Conservation (phyloP, 768 basidiomycete species). For the Postia placenta region DNA sequence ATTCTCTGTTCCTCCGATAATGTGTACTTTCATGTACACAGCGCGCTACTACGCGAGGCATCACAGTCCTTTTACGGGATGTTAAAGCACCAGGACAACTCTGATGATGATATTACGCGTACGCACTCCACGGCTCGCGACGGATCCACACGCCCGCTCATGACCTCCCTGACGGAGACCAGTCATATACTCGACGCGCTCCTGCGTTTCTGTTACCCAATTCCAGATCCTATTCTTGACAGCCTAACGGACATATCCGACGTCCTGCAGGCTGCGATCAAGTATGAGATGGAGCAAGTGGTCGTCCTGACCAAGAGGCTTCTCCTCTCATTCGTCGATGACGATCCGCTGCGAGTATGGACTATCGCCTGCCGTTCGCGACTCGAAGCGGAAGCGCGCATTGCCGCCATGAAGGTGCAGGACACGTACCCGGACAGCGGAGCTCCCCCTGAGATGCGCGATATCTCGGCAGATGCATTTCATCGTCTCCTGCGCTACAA, state of each 20-base stretch:
- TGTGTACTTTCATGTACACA: conserved; percentile 45
- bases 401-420: neutral
- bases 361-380: conserved; percentile 1
- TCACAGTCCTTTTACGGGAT: conserved; percentile 55
- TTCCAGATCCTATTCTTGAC: conserved; percentile 6
- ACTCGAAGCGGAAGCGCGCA: neutral
- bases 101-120: conserved; percentile 9
- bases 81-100: conserved; percentile 40
- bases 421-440: neutral
- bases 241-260: conserved; percentile 6
- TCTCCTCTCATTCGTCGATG: neutral
- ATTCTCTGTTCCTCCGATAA: conserved; percentile 36
- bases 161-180: neutral
- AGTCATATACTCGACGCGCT: conserved; percentile 1
- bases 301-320: neutral
- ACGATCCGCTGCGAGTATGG: conserved; percentile 1
- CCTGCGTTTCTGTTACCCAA: conserved; percentile 16
- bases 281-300: conserved; percentile 14
- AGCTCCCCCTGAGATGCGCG: conserved; percentile 4
- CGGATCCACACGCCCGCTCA: too few species aligned
- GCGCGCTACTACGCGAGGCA: conserved; percentile 46
- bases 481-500: conserved; percentile 6
- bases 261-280: conserved; percentile 12
- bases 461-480: conserved; percentile 3
- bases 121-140: too few species aligned